Evolutionary conservation across 2,329 filamentous ascomycete genomes (phyloP).

Genomic region (Talaromyces sp.): DNA sequence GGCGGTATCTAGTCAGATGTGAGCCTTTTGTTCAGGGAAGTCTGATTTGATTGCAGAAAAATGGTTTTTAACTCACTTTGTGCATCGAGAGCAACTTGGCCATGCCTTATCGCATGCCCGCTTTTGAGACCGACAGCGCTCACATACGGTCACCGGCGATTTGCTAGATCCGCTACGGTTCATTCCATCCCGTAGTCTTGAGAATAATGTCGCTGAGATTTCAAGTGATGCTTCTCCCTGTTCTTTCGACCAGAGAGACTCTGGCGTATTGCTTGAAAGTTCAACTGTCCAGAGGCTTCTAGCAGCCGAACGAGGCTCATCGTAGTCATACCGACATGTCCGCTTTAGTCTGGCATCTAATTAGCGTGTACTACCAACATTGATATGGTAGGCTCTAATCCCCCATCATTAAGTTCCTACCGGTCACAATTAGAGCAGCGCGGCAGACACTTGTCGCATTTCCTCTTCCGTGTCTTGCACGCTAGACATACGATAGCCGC

Average conservation of each 20-base stretch:
- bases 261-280: not conserved
- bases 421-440: constrained; percentile 7
- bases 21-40: not conserved
- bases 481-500: not conserved
- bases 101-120: constrained; percentile 4
- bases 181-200: not conserved
- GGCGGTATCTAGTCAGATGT: not conserved
- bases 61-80: not conserved
- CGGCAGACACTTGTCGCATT: constrained; percentile 5
- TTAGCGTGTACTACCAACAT: not conserved
- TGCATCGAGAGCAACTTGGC: constrained; percentile 8
- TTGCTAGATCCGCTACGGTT: not conserved
- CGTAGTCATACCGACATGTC: not conserved
- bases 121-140: constrained; percentile 10
- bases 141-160: constrained; percentile 6
- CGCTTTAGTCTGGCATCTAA: not conserved
- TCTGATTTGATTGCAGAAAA: not conserved
- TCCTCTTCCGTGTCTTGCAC: constrained; percentile 4
- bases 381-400: not conserved
- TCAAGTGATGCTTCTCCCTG: not conserved
- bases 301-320: not conserved
- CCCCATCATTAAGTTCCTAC: not conserved
- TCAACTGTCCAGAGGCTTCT: not conserved
- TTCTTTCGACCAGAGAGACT: not conserved
- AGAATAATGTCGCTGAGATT: not conserved